Conservation (phyloP, 2,329 filamentous ascomycete genomes). For the Colletotrichum paranaense region DNA sequence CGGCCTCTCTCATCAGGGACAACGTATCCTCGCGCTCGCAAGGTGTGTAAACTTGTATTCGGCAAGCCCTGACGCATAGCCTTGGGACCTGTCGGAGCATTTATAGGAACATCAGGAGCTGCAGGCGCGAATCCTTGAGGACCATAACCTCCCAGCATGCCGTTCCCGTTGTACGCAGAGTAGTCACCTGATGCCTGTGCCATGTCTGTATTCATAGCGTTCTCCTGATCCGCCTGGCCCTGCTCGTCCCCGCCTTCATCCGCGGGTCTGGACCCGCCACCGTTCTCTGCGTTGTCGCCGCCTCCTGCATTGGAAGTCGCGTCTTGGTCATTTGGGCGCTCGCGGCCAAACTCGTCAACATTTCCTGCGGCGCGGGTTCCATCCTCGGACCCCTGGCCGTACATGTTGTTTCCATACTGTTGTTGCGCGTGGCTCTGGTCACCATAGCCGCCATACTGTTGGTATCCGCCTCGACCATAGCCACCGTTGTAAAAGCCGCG, state of each 20-base stretch:
- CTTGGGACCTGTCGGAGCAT: slow-evolving; percentile 91
- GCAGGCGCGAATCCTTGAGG: slow-evolving; percentile 43
- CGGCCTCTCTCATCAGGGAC: slow-evolving; percentile 51
- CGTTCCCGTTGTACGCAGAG: slow-evolving; percentile 45
- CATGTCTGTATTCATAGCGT: slow-evolving; percentile 41
- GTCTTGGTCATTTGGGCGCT: slow-evolving; percentile 36
- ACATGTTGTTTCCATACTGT: slow-evolving; percentile 30
- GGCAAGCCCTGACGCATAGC: slow-evolving; percentile 92
- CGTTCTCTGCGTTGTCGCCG: slow-evolving; percentile 17
- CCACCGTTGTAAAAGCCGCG: slow-evolving; percentile 69
- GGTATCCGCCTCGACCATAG: slow-evolving; percentile 66
- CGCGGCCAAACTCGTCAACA: slow-evolving; percentile 55
- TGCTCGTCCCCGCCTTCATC: slow-evolving; percentile 39
- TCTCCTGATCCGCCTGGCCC: slow-evolving; percentile 41
- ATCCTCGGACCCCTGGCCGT: slow-evolving; percentile 38
- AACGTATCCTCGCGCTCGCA: slow-evolving; percentile 65
- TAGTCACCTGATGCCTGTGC: slow-evolving; percentile 41
- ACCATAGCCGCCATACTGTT: slow-evolving; percentile 54
- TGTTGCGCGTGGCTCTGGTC: slow-evolving; percentile 45
- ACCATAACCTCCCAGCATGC: slow-evolving; percentile 37
- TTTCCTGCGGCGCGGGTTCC: slow-evolving; percentile 39
- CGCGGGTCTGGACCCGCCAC: slow-evolving; percentile 19
- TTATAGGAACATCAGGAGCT: slow-evolving; percentile 64
- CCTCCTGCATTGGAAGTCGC: slow-evolving; percentile 20
- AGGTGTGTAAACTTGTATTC: slow-evolving; percentile 80